A percentile compares a stretch with the other conserved stretches of the same genome.
These are phyloP conservation scores for Tagetes erecta DNA, from an alignment of 129 eudicot genomes.

Conservation along the genomic window DNA sequence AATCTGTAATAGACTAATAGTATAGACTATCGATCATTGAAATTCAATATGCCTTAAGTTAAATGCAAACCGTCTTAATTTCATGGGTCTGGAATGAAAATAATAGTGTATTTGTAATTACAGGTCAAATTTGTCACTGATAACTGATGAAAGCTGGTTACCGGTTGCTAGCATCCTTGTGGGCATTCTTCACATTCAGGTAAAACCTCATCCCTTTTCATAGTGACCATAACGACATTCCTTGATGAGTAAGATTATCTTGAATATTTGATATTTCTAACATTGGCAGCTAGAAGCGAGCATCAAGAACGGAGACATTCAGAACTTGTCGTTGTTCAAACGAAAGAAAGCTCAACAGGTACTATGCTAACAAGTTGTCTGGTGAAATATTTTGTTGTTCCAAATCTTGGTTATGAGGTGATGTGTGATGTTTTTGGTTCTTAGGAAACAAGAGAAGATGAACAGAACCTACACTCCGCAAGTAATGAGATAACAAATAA, in stretches of 20 bases:
- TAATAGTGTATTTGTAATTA: not conserved
- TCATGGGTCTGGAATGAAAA: too few relatives aligned
- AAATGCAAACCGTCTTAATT: not conserved
- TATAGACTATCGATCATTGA: too few relatives aligned
- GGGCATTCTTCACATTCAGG: slow-evolving; percentile 91
- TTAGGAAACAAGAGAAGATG: slow-evolving; percentile 44
- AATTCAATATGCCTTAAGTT: not conserved
- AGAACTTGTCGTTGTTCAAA: slow-evolving; percentile 47
- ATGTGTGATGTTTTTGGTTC: not conserved
- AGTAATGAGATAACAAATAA: slow-evolving; percentile 43
- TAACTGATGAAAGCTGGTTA: slow-evolving; percentile 91
- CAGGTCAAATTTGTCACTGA: slow-evolving; percentile 75
- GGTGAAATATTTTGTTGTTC: not conserved
- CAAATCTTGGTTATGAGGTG: slow-evolving; percentile 2
- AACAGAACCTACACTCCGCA: slow-evolving; percentile 48
- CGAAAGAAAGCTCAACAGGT: slow-evolving; percentile 56
- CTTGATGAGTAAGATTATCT: not conserved
- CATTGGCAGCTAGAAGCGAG: slow-evolving; percentile 85
- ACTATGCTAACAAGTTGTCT: not conserved
- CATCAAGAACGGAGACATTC: slow-evolving; percentile 68
- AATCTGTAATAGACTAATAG: too few relatives aligned
- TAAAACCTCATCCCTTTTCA: slow-evolving; percentile 15
- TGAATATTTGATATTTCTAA: not conserved
- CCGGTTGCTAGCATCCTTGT: slow-evolving; percentile 86
- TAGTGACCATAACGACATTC: not conserved